Evolutionary conservation across 495 filamentous ascomycete genomes (phyloP), one percentile per base, ranked within the genome.

Genomic region (Echria macrotheca): DNA sequence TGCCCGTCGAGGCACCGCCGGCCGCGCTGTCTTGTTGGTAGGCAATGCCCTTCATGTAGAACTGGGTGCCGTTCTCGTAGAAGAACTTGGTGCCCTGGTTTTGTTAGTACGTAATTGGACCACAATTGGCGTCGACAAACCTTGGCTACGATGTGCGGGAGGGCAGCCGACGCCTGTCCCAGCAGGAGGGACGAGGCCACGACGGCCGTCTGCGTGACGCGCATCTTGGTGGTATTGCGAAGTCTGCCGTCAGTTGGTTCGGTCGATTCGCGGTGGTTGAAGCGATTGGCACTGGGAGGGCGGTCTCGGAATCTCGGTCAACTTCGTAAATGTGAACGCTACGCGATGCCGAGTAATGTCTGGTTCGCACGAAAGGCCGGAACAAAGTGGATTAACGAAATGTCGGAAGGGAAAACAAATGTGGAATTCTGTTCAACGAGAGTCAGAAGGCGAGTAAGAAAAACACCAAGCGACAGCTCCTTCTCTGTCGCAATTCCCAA

Each of bases 41-140:
- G 32, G 93, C 93, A 48, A 98, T 76, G 56, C 93, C 93, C 49
- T 82, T 85, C 53, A 97, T 88, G 63, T 69, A 83, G 61, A 98
- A 98, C 72, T 98, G 83, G 12, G 77, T 80, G 42, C 80, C 80
- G 58, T 76, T 81, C 50, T 72, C 67, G 60, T 77, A 79, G 66
- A 77, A 82, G 65, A 96, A 96, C 57, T 76, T 76, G 58, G 61
- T 56, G 24, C 73, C 73, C 72, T 75, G 44, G 5, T 28, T 14
- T 14, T 24, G 47, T 45, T 22, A 44, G 40, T 22, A 36, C 3
- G 14, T 14, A 15, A 2, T 10, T 2, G 19, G 35, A 19, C 17
- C 10, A 18, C 14, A 12, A 11, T 10, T 17, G 18, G 41, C 19
- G 55, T 60, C 4, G 17, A 17, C 38, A 37, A 45, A 70, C 82